Evolutionary conservation across 495 filamentous ascomycete genomes (phyloP), one percentile per base, ranked within the genome.

Genomic region (Neurospora intermedia): DNA sequence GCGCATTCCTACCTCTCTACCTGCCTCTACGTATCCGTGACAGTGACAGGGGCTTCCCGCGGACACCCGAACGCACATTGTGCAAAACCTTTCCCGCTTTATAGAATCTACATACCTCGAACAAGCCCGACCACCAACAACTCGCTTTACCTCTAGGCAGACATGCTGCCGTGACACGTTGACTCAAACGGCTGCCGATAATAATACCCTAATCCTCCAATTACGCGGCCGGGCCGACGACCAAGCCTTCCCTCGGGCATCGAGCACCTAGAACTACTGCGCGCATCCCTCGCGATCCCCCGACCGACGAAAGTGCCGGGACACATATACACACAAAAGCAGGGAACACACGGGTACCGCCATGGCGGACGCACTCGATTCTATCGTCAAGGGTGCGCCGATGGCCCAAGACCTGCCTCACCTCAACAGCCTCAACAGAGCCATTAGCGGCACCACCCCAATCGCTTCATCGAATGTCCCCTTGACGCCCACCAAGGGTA

Each of bases 381-480:
- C 94, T 74, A 85, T 96, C 76, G 92, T 97, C 82, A 97, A 96
- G 83, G 93, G 92, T 76, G 91, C 93, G 69, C 78, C 83, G 76
- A 46, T 87, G 78, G 10, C 78, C 81, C 27, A 78, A 81, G 70
- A 80, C 82, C 69, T 81, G 83, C 73, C 73, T 18, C 73, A 78
- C 71, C 66, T 74, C 27, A 48, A 80, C 79, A 78, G 77, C 74
- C 70, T 74, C 76, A 69, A 48, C 69, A 48, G 75, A 72, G 70
- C 72, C 78, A 71, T 71, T 46, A 72, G 75, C 77, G 81, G 83
- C 74, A 77, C 84, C 70, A 82, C 79, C 76, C 82, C 78, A 73
- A 81, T 83, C 74, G 70, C 76, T 71, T 78, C 75, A 6, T 79
- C 82, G 69, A 78, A 43, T 43, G 15, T 70, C 2, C 41, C 83